phyloP scores from a whole-genome alignment of 257 asterid genomes.

The Avicennia marina region DNA sequence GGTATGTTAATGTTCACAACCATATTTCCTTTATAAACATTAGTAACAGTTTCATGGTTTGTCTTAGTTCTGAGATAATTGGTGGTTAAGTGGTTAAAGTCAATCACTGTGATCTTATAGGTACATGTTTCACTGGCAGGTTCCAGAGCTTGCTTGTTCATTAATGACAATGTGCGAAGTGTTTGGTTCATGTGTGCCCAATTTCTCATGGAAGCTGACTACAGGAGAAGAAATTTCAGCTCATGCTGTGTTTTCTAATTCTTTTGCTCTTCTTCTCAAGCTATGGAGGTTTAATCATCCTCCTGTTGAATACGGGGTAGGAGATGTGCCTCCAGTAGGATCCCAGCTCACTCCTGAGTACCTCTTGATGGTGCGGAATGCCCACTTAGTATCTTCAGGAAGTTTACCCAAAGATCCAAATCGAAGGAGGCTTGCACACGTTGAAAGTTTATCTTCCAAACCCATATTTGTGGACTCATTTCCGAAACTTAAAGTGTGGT shows the following conservation, averaged over 20 bases:
- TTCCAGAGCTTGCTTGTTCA: slow-evolving; percentile 92
- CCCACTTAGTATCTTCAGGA: slow-evolving; percentile 59
- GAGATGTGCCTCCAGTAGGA: slow-evolving; percentile 96
- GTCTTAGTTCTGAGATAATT: no score
- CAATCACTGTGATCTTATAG: not conserved
- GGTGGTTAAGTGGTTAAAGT: no score
- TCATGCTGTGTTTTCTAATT: slow-evolving; percentile 86
- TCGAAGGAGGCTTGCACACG: slow-evolving; percentile 69
- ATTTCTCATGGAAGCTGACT: slow-evolving; percentile 59
- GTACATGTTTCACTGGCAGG: slow-evolving; percentile 41
- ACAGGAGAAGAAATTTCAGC: slow-evolving; percentile 82
- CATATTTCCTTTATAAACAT: not conserved
- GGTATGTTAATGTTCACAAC: slow-evolving; percentile 46
- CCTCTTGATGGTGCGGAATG: slow-evolving; percentile 78
- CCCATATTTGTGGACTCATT: slow-evolving; percentile 93
- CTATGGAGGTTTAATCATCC: slow-evolving; percentile 95
- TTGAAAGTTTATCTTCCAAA: slow-evolving; percentile 55
- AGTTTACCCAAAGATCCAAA: slow-evolving; percentile 63
- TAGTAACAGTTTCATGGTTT: not conserved
- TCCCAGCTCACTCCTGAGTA: slow-evolving; percentile 90
- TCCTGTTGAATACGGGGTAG: slow-evolving; percentile 84
- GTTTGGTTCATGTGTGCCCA: slow-evolving; percentile 80
- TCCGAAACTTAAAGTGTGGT: slow-evolving; percentile 94
- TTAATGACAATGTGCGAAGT: slow-evolving; percentile 90
- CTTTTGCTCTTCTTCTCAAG: slow-evolving; percentile 90